Evolutionary conservation across 306 rosid species (phyloP), one percentile per base, ranked within the genome.

Genomic region (Vigna trinervia): DNA sequence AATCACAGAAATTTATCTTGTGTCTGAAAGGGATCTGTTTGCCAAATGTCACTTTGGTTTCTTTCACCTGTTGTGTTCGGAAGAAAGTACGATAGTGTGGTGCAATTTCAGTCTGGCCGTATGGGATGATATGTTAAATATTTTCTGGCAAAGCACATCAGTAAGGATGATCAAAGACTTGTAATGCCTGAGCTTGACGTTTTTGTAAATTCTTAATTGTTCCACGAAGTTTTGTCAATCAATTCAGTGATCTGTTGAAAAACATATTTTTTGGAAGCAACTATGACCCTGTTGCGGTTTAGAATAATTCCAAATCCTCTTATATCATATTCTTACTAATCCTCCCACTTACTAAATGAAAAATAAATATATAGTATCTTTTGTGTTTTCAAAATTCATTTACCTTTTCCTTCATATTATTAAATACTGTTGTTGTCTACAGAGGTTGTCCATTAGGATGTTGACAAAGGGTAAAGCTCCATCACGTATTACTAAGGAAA

Each of bases 391-490:
- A 8, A n/a, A 64, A 64, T 64, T 22, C 50, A 64, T 64, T 38
- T 64, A 39, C 15, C 6, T 17, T 54, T 19, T 64, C 39, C 64
- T 38, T 34, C 19, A 32, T 46, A 63, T 26, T 53, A 64, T 75
- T 66, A 11, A 48, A 56, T 34, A 19, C 39, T 85, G 52, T 77
- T 67, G 47, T 80, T 74, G 39, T 38, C 78, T 82, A 80, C 93
- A 96, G 98, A 85, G 89, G 83, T 45, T 92, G 79, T 86, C 97
- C 56, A 58, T 80, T 66, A 88, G 93, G 90, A 50, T 91, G 81
- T 80, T 78, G 86, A 76, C 82, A 70, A 88, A 68, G 74, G 92
- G 94, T 58, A 57, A 60, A 80, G 77, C 80, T 76, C 88, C 90
- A 17, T 74, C 83, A 56, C 94, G 87, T 86, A 78, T 91, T 82